phyloP scores from a whole-genome alignment of 1,139 yeast genomes.

The Saccharomycopsis crataegensis region DNA sequence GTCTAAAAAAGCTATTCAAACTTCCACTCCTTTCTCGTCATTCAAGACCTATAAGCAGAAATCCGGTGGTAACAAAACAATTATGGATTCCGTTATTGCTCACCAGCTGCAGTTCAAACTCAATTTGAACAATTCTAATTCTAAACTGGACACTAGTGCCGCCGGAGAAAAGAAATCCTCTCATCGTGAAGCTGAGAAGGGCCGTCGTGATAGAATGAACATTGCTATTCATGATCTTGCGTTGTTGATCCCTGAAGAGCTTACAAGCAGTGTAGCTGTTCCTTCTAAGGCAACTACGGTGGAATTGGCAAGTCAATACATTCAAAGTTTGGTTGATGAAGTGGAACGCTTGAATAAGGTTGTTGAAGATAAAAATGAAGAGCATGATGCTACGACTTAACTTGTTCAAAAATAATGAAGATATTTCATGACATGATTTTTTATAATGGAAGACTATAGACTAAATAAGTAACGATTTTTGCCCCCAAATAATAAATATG shows the following conservation, averaged over 20 bases:
- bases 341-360: constrained; percentile 28
- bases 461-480: background rate
- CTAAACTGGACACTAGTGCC: background rate
- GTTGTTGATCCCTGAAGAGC: constrained; percentile 53
- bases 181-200: constrained; percentile 94
- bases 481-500: background rate
- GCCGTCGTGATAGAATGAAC: constrained; percentile 88
- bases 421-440: background rate
- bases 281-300: constrained; percentile 94
- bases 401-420: no score
- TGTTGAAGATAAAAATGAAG: background rate
- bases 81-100: constrained; percentile 15
- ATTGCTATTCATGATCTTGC: constrained; percentile 73
- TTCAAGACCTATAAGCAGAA: constrained; percentile 18
- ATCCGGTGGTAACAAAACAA: background rate
- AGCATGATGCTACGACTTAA: no score
- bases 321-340: constrained; percentile 45
- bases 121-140: background rate
- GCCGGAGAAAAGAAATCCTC: constrained; percentile 51
- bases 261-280: constrained; percentile 50
- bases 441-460: background rate
- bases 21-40: constrained; percentile 13
- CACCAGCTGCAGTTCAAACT: constrained; percentile 20
- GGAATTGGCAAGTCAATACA: constrained; percentile 74
- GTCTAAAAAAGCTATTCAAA: constrained; percentile 2